Conservation (phyloP, 352 stramenopile species). For the Pythium biforme region DNA sequence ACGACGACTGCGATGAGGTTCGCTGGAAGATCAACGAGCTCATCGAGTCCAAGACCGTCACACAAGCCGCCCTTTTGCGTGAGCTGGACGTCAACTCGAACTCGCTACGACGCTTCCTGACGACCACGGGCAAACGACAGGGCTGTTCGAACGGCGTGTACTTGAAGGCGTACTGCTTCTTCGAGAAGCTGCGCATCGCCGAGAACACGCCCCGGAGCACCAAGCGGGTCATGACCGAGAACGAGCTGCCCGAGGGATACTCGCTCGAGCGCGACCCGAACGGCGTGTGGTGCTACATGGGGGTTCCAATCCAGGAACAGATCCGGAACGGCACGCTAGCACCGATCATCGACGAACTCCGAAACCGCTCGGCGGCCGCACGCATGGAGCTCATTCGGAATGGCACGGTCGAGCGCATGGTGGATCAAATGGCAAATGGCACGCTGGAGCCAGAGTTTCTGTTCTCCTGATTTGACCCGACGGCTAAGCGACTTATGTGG, state of each 20-base stretch:
- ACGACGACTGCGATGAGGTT: conserved; percentile 57
- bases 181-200: conserved; percentile 54
- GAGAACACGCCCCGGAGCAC: conserved; percentile 44
- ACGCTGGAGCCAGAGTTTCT: no score
- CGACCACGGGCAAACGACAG: conserved; percentile 43
- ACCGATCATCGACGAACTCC: neutral
- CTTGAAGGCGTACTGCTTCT: conserved; percentile 46
- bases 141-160: conserved; percentile 54
- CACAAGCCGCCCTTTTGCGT: conserved; percentile 38
- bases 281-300: neutral
- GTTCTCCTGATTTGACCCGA: no score
- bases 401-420: no score
- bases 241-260: conserved; percentile 24
- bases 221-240: conserved; percentile 42
- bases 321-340: neutral
- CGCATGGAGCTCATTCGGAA: no score
- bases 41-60: conserved; percentile 38
- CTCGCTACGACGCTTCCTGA: conserved; percentile 51
- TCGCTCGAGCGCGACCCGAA: conserved; percentile 30
- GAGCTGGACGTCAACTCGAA: conserved; percentile 46
- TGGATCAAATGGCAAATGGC: neutral
- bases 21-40: conserved; percentile 50
- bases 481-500: no score
- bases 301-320: neutral
- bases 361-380: neutral